phyloP scores from a whole-genome alignment of 495 filamentous ascomycete genomes.

The Xylaria cubensis region DNA sequence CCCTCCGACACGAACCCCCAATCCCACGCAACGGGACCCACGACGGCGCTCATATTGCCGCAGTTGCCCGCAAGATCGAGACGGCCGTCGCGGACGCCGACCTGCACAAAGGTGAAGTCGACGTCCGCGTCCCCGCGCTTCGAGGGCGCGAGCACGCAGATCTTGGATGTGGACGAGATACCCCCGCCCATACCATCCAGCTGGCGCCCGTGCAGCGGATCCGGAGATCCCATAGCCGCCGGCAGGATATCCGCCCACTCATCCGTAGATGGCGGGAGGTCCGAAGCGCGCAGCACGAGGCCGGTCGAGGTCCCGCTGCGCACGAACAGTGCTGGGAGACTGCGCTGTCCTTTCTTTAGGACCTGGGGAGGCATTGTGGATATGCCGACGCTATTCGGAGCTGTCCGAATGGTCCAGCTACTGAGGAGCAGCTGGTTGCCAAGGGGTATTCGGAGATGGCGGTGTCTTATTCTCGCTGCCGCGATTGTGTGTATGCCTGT shows the following conservation, averaged over 20 bases:
- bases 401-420: neutral
- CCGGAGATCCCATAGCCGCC: constrained; percentile 69
- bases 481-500: neutral
- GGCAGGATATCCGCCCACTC: constrained; percentile 66
- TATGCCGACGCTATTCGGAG: neutral
- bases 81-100: constrained; percentile 63
- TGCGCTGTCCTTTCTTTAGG: constrained; percentile 14
- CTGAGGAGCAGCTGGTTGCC: neutral
- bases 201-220: constrained; percentile 67
- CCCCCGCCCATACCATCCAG: constrained; percentile 77
- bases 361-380: neutral
- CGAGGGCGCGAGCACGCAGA: constrained; percentile 66
- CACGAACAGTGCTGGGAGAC: constrained; percentile 70
- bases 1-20: constrained; percentile 49
- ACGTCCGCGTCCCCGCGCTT: constrained; percentile 64
- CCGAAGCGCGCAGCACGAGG: constrained; percentile 63
- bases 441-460: neutral
- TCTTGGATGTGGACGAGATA: constrained; percentile 71
- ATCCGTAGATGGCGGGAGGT: constrained; percentile 48
- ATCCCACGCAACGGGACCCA: constrained; percentile 72
- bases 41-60: constrained; percentile 72
- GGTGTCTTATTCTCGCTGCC: neutral
- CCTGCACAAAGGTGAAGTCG: constrained; percentile 75
- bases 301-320: constrained; percentile 77
- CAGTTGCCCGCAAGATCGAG: constrained; percentile 76